These are phyloP conservation scores for Globisporangium nagaii DNA, from an alignment of 352 stramenopile species.

Conservation along the genomic window DNA sequence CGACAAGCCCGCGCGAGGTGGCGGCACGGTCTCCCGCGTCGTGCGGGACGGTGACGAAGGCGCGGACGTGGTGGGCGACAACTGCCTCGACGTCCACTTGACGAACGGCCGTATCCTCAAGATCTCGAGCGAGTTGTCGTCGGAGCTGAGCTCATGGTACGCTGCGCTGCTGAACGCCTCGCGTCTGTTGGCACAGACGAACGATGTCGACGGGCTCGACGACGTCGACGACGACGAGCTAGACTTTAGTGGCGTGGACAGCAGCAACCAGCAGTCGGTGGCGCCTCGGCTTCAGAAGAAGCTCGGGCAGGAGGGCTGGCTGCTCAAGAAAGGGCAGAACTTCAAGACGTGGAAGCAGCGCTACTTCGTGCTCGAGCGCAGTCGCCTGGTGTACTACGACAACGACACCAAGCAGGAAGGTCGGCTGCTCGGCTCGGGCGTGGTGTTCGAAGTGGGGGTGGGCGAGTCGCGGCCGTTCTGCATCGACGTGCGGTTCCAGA, in stretches of 20 bases:
- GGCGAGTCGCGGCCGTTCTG: constrained; percentile 58
- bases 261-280: no score
- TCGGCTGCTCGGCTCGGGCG: constrained; percentile 46
- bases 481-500: constrained; percentile 68
- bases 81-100: constrained; percentile 40
- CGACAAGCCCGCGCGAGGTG: constrained; percentile 25
- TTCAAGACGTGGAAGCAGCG: constrained; percentile 84
- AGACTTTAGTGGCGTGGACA: not conserved
- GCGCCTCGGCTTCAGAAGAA: constrained; percentile 3
- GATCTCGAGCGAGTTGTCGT: constrained; percentile 33
- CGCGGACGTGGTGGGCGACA: constrained; percentile 12
- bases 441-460: constrained; percentile 60
- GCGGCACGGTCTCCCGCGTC: constrained; percentile 48
- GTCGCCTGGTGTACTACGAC: constrained; percentile 53
- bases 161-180: constrained; percentile 20
- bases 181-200: constrained; percentile 9
- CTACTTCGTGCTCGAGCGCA: constrained; percentile 69
- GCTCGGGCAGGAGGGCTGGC: constrained; percentile 35
- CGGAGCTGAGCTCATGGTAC: constrained; percentile 52
- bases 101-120: constrained; percentile 41
- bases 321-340: constrained; percentile 77
- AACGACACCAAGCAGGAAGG: constrained; percentile 20
- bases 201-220: constrained; percentile 14
- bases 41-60: constrained; percentile 12
- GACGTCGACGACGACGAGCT: constrained; percentile 5